Percentiles rank a stretch among this genome's conserved stretches.
These are phyloP conservation scores for Cyclotella cryptica DNA, from an alignment of 108 stramenopile genomes.

Conservation along the genomic window DNA sequence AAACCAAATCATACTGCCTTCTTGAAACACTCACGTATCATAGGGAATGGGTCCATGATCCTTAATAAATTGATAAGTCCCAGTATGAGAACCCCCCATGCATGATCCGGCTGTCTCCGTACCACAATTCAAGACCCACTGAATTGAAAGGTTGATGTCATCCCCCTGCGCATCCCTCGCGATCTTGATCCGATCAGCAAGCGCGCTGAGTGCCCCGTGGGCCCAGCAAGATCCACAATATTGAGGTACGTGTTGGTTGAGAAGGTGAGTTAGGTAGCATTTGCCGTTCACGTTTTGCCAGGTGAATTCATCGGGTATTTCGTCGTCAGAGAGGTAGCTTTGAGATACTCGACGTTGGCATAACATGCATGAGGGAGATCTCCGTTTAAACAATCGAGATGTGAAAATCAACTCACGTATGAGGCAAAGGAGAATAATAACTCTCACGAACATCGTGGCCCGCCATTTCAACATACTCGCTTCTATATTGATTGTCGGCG, in stretches of 20 bases:
- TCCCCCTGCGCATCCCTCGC: conserved; percentile 59
- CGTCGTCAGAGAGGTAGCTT: conserved; percentile 64
- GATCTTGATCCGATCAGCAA: conserved; percentile 94
- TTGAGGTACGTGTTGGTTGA: conserved; percentile 92
- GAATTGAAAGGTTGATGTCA: conserved; percentile 70
- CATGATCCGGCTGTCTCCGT: conserved; percentile 82
- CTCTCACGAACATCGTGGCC: conserved; percentile 12
- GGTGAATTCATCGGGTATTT: conserved; percentile 79
- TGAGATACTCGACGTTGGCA: not conserved
- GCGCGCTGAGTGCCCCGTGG: conserved; percentile 78
- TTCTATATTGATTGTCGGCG: not conserved
- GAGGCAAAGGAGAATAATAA: conserved; percentile 22
- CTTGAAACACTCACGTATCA: conserved; percentile 39
- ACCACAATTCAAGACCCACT: conserved; percentile 85
- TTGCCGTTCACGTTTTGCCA: conserved; percentile 85
- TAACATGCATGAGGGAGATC: not conserved
- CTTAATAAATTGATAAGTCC: conserved; percentile 76
- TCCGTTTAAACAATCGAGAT: not conserved
- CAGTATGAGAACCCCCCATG: conserved; percentile 77
- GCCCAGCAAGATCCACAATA: conserved; percentile 92
- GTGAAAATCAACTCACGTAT: conserved; percentile 13
- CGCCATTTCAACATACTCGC: conserved; percentile 5
- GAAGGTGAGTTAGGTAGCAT: conserved; percentile 72
- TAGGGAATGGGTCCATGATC: conserved; percentile 61
- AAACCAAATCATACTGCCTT: not conserved